Percentiles rank a stretch among this genome's conserved stretches.
Conservation (phyloP, 1,139 yeast species). For the Taphrina populina region DNA sequence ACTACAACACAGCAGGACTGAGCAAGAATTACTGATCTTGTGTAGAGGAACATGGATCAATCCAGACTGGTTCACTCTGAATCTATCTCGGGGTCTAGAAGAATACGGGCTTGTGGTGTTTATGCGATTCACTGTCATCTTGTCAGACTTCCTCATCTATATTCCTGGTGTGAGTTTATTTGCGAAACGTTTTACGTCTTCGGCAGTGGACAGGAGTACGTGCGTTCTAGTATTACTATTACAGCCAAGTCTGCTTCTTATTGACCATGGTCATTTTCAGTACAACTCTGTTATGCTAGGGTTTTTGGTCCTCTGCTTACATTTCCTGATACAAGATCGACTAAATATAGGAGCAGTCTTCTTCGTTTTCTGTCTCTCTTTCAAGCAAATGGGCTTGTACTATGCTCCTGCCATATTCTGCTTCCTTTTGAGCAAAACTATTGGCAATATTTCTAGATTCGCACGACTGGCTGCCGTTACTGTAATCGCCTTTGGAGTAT, state of each 20-base stretch:
- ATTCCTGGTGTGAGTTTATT: constrained; percentile 77
- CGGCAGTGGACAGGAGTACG: constrained; percentile 1
- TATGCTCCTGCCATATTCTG: constrained; percentile 87
- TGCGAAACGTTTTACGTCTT: constrained; percentile 41
- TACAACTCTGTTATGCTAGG: constrained; percentile 92
- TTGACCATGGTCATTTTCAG: constrained; percentile 98
- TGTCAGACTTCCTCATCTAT: constrained; percentile 71
- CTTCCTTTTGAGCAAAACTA: constrained; percentile 60
- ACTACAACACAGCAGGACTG: too few relatives aligned
- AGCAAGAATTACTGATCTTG: not conserved
- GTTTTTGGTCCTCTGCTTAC: constrained; percentile 64
- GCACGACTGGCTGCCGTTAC: constrained; percentile 61
- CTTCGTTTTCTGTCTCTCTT: constrained; percentile 73
- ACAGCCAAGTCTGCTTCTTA: constrained; percentile 68
- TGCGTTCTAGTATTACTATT: constrained; percentile 41
- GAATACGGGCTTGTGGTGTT: constrained; percentile 64
- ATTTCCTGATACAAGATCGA: constrained; percentile 63
- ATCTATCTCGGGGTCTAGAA: constrained; percentile 73
- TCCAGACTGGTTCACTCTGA: constrained; percentile 75
- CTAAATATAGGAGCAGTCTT: constrained; percentile 70
- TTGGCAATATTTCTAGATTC: constrained; percentile 40
- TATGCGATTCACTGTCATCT: constrained; percentile 76
- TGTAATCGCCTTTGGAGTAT: constrained; percentile 52
- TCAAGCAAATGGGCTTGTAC: constrained; percentile 94
- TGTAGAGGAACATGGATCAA: constrained; percentile 49